Conservation (phyloP, 2,329 filamentous ascomycete species). For the Colletotrichum sp. region DNA sequence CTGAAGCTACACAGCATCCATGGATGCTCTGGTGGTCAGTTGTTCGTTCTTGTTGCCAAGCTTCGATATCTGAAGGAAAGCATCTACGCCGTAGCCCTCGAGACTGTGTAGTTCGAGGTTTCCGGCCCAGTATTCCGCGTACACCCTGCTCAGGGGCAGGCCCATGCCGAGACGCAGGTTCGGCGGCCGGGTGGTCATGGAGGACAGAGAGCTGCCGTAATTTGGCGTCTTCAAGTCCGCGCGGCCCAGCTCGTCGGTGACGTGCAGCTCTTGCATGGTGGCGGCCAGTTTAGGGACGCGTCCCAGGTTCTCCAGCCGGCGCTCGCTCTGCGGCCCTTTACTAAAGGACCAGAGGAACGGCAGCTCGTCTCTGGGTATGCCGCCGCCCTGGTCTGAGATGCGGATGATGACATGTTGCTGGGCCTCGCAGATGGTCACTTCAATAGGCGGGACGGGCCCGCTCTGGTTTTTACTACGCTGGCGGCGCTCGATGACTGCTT, state of each 20-base stretch:
- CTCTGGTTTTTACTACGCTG: constrained; percentile 37
- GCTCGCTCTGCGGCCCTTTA: constrained; percentile 82
- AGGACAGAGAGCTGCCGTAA: constrained; percentile 72
- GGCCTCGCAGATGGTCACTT: constrained; percentile 93
- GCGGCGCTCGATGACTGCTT: constrained; percentile 84
- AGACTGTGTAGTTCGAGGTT: constrained; percentile 89
- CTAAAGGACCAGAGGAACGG: constrained; percentile 97
- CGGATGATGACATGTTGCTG: constrained; percentile 95
- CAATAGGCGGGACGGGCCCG: constrained; percentile 71
- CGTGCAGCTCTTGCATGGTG: constrained; percentile 84
- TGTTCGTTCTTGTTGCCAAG: constrained; percentile 98
- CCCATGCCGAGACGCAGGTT: constrained; percentile 91
- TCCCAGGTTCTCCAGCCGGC: constrained; percentile 82
- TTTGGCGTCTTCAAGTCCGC: constrained; percentile 46
- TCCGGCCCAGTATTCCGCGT: constrained; percentile 98
- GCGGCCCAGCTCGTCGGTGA: constrained; percentile 45
- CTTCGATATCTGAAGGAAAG: constrained; percentile 94
- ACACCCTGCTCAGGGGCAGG: constrained; percentile 89
- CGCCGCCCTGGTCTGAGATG: constrained; percentile 93
- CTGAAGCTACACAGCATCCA: constrained; percentile 80
- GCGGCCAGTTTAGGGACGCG: constrained; percentile 91
- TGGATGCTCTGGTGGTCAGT: constrained; percentile 76
- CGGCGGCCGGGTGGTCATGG: constrained; percentile 82
- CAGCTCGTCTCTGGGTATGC: constrained; percentile 82
- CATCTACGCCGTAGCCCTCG: constrained; percentile 95